Evolutionary conservation across 495 filamentous ascomycete genomes (phyloP), one percentile per base, ranked within the genome.

Genomic region (Penicillium verhagenii): DNA sequence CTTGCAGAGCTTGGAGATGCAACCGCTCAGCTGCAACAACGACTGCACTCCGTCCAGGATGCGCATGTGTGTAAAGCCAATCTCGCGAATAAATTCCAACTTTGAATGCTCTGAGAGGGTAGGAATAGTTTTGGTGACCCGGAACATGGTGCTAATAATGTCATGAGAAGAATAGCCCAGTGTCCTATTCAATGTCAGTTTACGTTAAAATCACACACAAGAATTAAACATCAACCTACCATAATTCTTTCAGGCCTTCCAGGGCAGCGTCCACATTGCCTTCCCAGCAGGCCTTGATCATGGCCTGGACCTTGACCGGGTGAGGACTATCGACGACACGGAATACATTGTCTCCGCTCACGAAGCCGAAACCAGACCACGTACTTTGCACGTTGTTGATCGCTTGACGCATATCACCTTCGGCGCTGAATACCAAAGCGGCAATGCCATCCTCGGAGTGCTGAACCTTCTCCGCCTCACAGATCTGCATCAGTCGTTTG

Each of bases 321-420:
- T 99, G 94, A 26, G 94, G 94, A 45, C 86, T 89, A 72, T 99
- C 94, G 20, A 99, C 94, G 0, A 99, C 95, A 57, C 90, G 92
- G 76, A 99, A 99, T 2, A 99, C 94, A 69, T 97, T 97, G 67
- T 99, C 95, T 9, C 93, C 92, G 56, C 84, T 94, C 26, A 99
- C 92, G 63, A 99, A 95, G 0, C 93, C 95, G 69, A 97, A 97
- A 8, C 94, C 94, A n/a, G 93, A 92, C 65, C 74, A 82, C 0
- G 95, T 99, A 66, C 89, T 94, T 72, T 99, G 94, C 63, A 99
- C 74, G 64, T 99, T 99, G 72, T 99, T 99, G 79, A 99, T 96
- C 10, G 94, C 94, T 72, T 99, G 94, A 35, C 94, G 84, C 94
- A 99, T 99, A 72, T 99, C 94, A 28, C 95, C 94, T 74, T 99